These are phyloP conservation scores for Blastocystis sp. DNA, from an alignment of 352 stramenopile genomes.

Conservation along the genomic window DNA sequence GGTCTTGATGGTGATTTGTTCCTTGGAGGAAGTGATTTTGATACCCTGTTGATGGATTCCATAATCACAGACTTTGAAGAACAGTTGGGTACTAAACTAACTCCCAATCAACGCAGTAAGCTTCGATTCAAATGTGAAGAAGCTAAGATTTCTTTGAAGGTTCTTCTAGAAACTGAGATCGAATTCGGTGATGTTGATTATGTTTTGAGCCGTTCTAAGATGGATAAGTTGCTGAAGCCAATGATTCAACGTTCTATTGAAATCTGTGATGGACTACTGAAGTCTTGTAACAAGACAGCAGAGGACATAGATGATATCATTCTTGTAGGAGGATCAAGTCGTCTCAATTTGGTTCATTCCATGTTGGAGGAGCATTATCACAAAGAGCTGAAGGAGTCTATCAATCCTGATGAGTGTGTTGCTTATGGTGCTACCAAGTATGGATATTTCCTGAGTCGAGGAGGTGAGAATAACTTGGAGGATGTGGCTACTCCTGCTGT, in stretches of 20 bases:
- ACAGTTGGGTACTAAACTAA: background rate
- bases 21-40: no score
- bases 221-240: background rate
- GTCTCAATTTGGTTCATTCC: background rate
- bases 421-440: slow-evolving; percentile 62
- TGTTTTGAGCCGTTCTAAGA: background rate
- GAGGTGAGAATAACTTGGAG: background rate
- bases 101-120: background rate
- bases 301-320: slow-evolving; percentile 61
- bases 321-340: slow-evolving; percentile 53
- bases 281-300: slow-evolving; percentile 66
- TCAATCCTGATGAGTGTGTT: slow-evolving; percentile 61
- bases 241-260: background rate
- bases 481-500: background rate
- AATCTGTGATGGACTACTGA: background rate
- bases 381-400: background rate
- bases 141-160: background rate
- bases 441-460: background rate
- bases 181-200: background rate
- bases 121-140: background rate
- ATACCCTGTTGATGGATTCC: background rate
- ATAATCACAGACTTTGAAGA: background rate
- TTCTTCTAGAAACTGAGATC: background rate
- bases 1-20: no score
- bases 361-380: slow-evolving; percentile 25